Evolutionary conservation across 495 filamentous ascomycete species (phyloP).

Genomic region (Clavariopsis aquatica): DNA sequence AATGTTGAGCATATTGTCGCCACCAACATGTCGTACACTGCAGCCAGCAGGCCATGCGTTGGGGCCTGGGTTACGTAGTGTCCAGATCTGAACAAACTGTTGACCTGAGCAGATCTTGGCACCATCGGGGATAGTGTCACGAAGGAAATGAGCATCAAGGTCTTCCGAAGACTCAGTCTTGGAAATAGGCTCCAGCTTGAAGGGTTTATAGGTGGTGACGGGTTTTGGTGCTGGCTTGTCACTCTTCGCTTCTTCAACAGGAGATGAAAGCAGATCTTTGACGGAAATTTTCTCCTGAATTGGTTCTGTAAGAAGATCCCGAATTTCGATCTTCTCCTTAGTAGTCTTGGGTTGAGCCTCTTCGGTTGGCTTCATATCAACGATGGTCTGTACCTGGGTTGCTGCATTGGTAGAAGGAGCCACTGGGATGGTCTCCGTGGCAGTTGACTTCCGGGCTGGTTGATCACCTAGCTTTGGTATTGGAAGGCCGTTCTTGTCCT

Average conservation of each 20-base stretch:
- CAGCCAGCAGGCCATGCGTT: slow-evolving; percentile 82
- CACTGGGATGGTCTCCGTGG: slow-evolving; percentile 55
- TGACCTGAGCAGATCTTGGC: slow-evolving; percentile 65
- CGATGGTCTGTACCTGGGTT: slow-evolving; percentile 69
- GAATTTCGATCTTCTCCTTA: slow-evolving; percentile 48
- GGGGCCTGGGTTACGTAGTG: slow-evolving; percentile 80
- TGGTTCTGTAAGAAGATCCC: slow-evolving; percentile 43
- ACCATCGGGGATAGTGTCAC: slow-evolving; percentile 77
- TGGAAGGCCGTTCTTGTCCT: slow-evolving; percentile 63
- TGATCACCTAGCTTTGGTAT: slow-evolving; percentile 69
- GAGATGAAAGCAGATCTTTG: slow-evolving; percentile 33
- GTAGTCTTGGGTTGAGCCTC: slow-evolving; percentile 35
- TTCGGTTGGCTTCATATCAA: slow-evolving; percentile 66
- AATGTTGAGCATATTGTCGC: slow-evolving; percentile 91
- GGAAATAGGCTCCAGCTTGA: not conserved
- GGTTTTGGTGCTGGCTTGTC: slow-evolving; percentile 8
- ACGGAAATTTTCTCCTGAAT: slow-evolving; percentile 41
- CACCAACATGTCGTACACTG: slow-evolving; percentile 86
- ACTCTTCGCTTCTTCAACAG: not conserved
- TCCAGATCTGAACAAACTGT: slow-evolving; percentile 89
- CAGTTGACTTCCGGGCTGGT: slow-evolving; percentile 48
- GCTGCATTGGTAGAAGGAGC: slow-evolving; percentile 55
- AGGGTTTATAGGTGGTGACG: not conserved
- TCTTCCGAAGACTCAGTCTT: slow-evolving; percentile 31
- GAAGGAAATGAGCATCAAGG: slow-evolving; percentile 73